These are phyloP conservation scores for Funneliformis geosporum DNA, from an alignment of 192 early-diverging fungal genomes.

Conservation along the genomic window DNA sequence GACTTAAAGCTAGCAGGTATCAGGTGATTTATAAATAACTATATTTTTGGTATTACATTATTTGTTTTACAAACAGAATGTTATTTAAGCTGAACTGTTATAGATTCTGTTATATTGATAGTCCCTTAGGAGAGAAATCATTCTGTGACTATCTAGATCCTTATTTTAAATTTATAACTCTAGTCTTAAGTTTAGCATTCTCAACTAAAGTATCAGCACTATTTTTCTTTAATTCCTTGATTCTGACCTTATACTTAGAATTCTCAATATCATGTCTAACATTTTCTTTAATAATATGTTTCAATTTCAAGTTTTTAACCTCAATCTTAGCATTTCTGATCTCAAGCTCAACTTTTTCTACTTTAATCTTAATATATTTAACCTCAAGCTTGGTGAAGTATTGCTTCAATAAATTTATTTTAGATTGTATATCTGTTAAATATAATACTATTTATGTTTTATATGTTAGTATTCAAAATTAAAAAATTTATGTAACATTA, in stretches of 20 bases:
- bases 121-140: too few relatives aligned
- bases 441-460: background rate
- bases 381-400: background rate
- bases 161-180: background rate
- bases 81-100: too few relatives aligned
- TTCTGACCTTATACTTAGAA: background rate
- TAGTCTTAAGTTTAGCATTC: conserved; percentile 7
- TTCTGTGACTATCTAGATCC: background rate
- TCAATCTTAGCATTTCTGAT: too few relatives aligned
- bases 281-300: background rate
- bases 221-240: background rate
- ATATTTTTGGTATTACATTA: background rate
- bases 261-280: background rate
- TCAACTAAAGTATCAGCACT: background rate
- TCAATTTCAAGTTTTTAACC: too few relatives aligned
- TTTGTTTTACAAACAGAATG: too few relatives aligned
- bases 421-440: conserved; percentile 9
- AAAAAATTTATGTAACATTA: too few relatives aligned
- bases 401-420: conserved; percentile 25
- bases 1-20: too few relatives aligned
- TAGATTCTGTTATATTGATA: too few relatives aligned
- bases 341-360: too few relatives aligned
- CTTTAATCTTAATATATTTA: background rate
- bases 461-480: too few relatives aligned
- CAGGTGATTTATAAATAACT: conserved; percentile 4